phyloP scores from a whole-genome alignment of 768 basidiomycete species.

The Arthromyces matolae region DNA sequence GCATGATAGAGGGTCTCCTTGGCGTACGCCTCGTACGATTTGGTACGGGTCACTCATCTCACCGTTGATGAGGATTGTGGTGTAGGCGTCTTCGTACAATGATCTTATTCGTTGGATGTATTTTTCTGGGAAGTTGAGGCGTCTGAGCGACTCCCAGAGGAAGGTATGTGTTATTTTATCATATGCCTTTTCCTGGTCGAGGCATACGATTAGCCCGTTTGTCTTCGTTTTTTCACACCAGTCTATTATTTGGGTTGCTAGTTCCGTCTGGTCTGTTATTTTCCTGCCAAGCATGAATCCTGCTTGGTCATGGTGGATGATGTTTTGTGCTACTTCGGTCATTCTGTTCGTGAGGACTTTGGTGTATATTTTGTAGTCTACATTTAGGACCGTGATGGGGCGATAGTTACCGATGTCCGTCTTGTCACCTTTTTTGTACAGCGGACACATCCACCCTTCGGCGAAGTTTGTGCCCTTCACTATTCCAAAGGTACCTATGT shows the following conservation, averaged over 20 bases:
- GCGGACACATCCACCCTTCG: too few species aligned
- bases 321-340: not conserved
- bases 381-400: too few species aligned
- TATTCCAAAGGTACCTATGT: constrained; percentile 1
- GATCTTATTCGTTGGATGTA: constrained; percentile 14
- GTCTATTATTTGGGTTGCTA: not conserved
- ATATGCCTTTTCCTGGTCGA: not conserved
- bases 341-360: not conserved
- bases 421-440: too few species aligned
- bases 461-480: not conserved
- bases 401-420: too few species aligned
- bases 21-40: constrained; percentile 14
- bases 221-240: not conserved
- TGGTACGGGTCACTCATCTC: constrained; percentile 1
- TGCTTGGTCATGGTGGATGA: constrained; percentile 3
- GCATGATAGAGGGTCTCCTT: constrained; percentile 39
- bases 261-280: constrained; percentile 3
- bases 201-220: constrained; percentile 3
- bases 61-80: constrained; percentile 9
- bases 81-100: constrained; percentile 10
- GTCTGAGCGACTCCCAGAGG: not conserved
- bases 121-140: constrained; percentile 9
- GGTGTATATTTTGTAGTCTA: constrained; percentile 9
- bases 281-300: constrained; percentile 9
- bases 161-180: not conserved